Conservation (phyloP, 1,284 basidiomycete genomes). For the Neotropicomus parvogracilis region DNA sequence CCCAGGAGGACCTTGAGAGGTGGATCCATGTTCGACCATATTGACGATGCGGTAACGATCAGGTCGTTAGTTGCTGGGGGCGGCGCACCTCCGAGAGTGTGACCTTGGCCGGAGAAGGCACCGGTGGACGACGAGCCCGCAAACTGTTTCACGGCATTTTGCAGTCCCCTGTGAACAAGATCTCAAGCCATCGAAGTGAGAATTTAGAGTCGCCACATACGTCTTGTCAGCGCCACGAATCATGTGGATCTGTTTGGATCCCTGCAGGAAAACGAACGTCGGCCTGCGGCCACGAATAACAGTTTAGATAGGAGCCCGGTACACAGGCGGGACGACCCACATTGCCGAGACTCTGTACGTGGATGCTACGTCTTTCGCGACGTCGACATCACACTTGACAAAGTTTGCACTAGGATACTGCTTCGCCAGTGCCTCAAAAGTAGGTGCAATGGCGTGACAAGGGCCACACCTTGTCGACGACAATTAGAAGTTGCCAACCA, state of each 20-base stretch:
- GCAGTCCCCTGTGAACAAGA: constrained; percentile 46
- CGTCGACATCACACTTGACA: constrained; percentile 77
- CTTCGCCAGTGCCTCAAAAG: constrained; percentile 63
- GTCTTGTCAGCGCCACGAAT: constrained; percentile 63
- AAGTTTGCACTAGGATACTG: constrained; percentile 69
- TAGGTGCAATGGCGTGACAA: constrained; percentile 74
- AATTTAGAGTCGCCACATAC: constrained; percentile 38
- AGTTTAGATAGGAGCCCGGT: constrained; percentile 1
- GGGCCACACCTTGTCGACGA: constrained; percentile 65
- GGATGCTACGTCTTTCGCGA: constrained; percentile 58
- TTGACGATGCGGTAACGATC: constrained; percentile 32
- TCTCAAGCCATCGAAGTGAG: constrained; percentile 2
- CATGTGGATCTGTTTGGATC: constrained; percentile 61
- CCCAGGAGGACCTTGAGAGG: constrained; percentile 61
- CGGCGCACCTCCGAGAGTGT: constrained; percentile 56
- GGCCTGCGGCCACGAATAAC: constrained; percentile 48
- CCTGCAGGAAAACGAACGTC: constrained; percentile 73
- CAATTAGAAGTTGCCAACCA: constrained; percentile 10
- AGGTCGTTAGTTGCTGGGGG: constrained; percentile 33
- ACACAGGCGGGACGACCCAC: constrained; percentile 38
- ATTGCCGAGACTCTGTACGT: constrained; percentile 63
- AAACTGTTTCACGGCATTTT: constrained; percentile 54
- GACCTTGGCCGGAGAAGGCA: constrained; percentile 67
- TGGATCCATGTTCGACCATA: constrained; percentile 51
- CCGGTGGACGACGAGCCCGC: constrained; percentile 35